phyloP scores from a whole-genome alignment of 108 stramenopile genomes.

The Pseudonitzschia delicatissima region DNA sequence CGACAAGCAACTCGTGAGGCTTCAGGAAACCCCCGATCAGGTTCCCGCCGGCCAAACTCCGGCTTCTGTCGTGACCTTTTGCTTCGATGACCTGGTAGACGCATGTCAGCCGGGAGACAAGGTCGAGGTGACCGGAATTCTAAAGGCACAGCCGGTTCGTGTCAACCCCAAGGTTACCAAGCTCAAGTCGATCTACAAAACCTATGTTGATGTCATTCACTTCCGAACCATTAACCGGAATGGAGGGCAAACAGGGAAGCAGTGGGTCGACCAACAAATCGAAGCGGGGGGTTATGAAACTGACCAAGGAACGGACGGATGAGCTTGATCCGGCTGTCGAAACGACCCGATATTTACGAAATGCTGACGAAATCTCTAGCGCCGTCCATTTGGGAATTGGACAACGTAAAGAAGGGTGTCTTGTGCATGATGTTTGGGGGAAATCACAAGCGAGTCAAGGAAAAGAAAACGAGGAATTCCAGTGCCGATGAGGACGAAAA shows the following conservation, averaged over 20 bases:
- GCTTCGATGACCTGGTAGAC: conserved; percentile 98
- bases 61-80: conserved; percentile 89
- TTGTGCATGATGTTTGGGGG: conserved; percentile 99
- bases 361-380: conserved; percentile 83
- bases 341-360: conserved; percentile 82
- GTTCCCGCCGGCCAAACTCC: conserved; percentile 99
- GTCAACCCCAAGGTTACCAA: conserved; percentile 88
- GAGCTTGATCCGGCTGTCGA: conserved; percentile 70
- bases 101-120: conserved; percentile 94
- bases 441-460: conserved; percentile 57
- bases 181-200: conserved; percentile 91
- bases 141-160: conserved; percentile 90
- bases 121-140: conserved; percentile 96
- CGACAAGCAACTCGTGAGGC: conserved; percentile 96
- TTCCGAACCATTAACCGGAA: conserved; percentile 69
- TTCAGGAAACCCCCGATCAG: conserved; percentile 97
- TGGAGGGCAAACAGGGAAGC: conserved; percentile 28
- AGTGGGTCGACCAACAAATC: conserved; percentile 1
- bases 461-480: conserved; percentile 9
- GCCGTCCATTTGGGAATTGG: conserved; percentile 98
- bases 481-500: conserved; percentile 30
- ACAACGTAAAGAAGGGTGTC: conserved; percentile 98
- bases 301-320: conserved; percentile 60
- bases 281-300: conserved; percentile 19
- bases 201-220: conserved; percentile 98